phyloP scores from a whole-genome alignment of 352 stramenopile genomes.

The Phytophthora crassamura region DNA sequence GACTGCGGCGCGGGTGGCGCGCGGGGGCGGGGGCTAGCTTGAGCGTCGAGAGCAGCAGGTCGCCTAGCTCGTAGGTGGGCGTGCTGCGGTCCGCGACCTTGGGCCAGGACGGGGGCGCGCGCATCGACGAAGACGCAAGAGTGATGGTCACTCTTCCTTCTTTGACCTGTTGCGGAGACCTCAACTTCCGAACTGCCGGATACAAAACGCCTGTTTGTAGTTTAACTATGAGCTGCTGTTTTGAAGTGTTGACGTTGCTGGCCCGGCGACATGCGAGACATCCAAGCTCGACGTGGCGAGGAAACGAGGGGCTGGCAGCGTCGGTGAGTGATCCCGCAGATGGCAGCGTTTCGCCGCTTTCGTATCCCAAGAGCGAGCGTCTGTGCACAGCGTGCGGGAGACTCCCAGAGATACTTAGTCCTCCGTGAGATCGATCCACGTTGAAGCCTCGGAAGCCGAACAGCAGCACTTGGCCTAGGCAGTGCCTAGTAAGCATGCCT shows the following conservation, averaged over 20 bases:
- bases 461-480: too few species aligned
- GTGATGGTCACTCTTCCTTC: constrained; percentile 1
- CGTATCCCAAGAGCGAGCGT: neutral
- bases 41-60: constrained; percentile 55
- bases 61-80: constrained; percentile 54
- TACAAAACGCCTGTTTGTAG: constrained; percentile 3
- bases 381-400: too few species aligned
- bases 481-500: too few species aligned
- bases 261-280: constrained; percentile 4
- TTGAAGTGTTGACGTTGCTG: constrained; percentile 12
- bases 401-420: too few species aligned
- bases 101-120: constrained; percentile 7
- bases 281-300: neutral
- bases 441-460: too few species aligned
- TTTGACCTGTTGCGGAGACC: constrained; percentile 6
- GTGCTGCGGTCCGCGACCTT: constrained; percentile 20
- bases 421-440: too few species aligned
- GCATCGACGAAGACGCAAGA: neutral
- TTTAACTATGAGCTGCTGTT: neutral
- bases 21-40: constrained; percentile 21
- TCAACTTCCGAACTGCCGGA: constrained; percentile 30
- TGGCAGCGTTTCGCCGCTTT: constrained; percentile 8
- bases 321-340: constrained; percentile 6
- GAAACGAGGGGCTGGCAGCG: constrained; percentile 1
- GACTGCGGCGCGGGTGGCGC: constrained; percentile 16